These are phyloP conservation scores for Lichtheimia ornata DNA, from an alignment of 371 early-diverging fungal species.

Conservation along the genomic window DNA sequence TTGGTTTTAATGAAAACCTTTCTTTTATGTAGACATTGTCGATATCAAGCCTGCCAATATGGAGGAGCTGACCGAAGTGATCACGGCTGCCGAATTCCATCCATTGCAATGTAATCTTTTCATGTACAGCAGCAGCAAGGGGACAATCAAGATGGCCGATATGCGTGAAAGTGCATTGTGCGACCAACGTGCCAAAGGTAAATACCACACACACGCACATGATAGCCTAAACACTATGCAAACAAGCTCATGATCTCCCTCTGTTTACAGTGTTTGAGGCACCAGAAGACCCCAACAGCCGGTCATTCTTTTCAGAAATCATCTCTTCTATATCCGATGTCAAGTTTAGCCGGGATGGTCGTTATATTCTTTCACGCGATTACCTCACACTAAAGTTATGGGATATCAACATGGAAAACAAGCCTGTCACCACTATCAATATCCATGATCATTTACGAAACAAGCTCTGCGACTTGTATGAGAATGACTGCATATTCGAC, in stretches of 20 bases:
- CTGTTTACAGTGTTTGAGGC: constrained; percentile 80
- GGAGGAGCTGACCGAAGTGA: constrained; percentile 95
- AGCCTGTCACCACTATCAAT: constrained; percentile 88
- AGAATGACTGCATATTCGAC: constrained; percentile 98
- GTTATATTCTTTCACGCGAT: constrained; percentile 95
- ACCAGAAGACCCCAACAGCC: constrained; percentile 88
- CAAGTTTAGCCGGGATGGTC: constrained; percentile 90
- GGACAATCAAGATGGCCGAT: constrained; percentile 88
- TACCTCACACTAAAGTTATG: constrained; percentile 93
- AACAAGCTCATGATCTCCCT: background rate
- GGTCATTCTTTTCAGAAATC: constrained; percentile 96
- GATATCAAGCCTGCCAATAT: constrained; percentile 96
- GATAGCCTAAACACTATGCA: background rate
- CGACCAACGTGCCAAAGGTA: constrained; percentile 79
- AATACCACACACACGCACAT: background rate
- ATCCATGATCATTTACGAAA: constrained; percentile 90
- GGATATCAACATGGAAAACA: constrained; percentile 95
- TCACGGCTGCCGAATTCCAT: constrained; percentile 95
- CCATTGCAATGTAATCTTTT: constrained; percentile 86
- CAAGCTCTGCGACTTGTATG: constrained; percentile 96
- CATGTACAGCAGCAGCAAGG: constrained; percentile 92
- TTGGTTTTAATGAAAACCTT: too few relatives aligned
- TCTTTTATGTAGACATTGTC: constrained; percentile 75
- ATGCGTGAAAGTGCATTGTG: constrained; percentile 88
- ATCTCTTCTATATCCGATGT: constrained; percentile 95